Percentiles rank a stretch among this genome's conserved stretches.
phyloP scores from a whole-genome alignment of 371 early-diverging fungal genomes.

The Syncephalastrum sp. region DNA sequence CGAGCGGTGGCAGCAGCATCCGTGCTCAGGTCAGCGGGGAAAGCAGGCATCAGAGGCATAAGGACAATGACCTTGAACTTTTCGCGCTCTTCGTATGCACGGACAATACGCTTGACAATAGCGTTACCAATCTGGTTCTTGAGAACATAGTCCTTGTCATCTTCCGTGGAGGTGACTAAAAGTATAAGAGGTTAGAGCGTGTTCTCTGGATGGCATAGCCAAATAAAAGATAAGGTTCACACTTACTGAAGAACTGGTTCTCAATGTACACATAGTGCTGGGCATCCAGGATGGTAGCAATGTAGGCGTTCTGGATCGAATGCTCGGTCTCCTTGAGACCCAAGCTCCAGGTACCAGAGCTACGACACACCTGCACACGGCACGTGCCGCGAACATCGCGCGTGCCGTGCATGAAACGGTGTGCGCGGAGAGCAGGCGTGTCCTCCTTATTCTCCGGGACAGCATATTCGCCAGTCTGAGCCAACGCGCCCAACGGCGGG shows the following conservation, averaged over 20 bases:
- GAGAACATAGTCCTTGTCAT: slow-evolving; percentile 47
- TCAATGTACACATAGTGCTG: slow-evolving; percentile 93
- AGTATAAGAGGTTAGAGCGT: slow-evolving; percentile 16
- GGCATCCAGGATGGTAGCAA: slow-evolving; percentile 69
- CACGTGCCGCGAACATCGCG: slow-evolving; percentile 48
- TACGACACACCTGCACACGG: slow-evolving; percentile 70
- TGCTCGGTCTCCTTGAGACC: slow-evolving; percentile 66
- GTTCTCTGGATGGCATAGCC: slow-evolving; percentile 1
- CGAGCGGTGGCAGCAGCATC: slow-evolving; percentile 78
- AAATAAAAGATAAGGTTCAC: slow-evolving; percentile 1
- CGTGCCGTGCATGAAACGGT: slow-evolving; percentile 35
- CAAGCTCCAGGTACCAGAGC: slow-evolving; percentile 68
- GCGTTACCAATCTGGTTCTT: slow-evolving; percentile 80
- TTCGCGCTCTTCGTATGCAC: slow-evolving; percentile 69
- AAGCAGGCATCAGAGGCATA: slow-evolving; percentile 93
- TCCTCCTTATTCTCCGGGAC: slow-evolving; percentile 24
- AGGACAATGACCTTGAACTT: slow-evolving; percentile 86
- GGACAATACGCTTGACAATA: slow-evolving; percentile 76
- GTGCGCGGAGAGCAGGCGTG: slow-evolving; percentile 14
- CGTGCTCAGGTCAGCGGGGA: slow-evolving; percentile 79
- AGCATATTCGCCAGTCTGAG: slow-evolving; percentile 21
- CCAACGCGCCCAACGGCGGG: slow-evolving; percentile 50
- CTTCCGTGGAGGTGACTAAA: slow-evolving; percentile 65
- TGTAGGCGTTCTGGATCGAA: slow-evolving; percentile 87
- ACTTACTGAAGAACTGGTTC: slow-evolving; percentile 93